Evolutionary conservation across 345 rosid species (phyloP).

Genomic region (Moricandia moricandioides): DNA sequence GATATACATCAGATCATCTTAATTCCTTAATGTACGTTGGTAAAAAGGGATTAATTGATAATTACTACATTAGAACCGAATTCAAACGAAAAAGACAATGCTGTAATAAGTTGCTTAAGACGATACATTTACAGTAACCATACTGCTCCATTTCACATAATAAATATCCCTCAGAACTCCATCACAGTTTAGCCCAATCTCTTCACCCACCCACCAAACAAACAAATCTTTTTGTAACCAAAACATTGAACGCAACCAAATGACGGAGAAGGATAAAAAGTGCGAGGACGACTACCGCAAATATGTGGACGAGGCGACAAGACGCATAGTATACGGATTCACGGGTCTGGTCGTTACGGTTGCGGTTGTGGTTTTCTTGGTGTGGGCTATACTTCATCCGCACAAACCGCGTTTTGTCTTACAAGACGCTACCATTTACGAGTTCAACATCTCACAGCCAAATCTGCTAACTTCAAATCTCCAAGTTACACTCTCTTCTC

Average conservation of each 20-base stretch:
- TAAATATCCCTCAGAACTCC: slow-evolving; percentile 13
- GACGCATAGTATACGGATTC: slow-evolving; percentile 23
- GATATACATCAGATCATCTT: slow-evolving; percentile 1
- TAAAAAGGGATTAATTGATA: neutral
- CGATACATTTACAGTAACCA: slow-evolving; percentile 7
- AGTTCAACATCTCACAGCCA: slow-evolving; percentile 68
- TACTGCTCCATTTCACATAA: neutral
- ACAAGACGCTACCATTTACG: slow-evolving; percentile 82
- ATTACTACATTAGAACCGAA: neutral
- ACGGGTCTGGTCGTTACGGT: slow-evolving; percentile 20
- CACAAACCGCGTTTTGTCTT: slow-evolving; percentile 65
- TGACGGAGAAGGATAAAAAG: slow-evolving; percentile 36
- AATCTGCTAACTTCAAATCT: slow-evolving; percentile 69
- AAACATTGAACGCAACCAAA: slow-evolving; percentile 10
- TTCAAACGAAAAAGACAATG: neutral
- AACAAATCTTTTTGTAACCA: neutral
- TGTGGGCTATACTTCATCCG: slow-evolving; percentile 87
- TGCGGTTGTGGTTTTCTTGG: slow-evolving; percentile 48
- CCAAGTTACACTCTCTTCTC: slow-evolving; percentile 74
- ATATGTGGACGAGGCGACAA: slow-evolving; percentile 5
- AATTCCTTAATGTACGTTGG: neutral
- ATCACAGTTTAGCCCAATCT: neutral
- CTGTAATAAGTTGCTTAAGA: neutral
- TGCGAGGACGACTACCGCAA: slow-evolving; percentile 34
- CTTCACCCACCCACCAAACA: slow-evolving; percentile 15